Evolutionary conservation across 2,329 filamentous ascomycete species (phyloP).

Genomic region (Trichoderma harzianum): DNA sequence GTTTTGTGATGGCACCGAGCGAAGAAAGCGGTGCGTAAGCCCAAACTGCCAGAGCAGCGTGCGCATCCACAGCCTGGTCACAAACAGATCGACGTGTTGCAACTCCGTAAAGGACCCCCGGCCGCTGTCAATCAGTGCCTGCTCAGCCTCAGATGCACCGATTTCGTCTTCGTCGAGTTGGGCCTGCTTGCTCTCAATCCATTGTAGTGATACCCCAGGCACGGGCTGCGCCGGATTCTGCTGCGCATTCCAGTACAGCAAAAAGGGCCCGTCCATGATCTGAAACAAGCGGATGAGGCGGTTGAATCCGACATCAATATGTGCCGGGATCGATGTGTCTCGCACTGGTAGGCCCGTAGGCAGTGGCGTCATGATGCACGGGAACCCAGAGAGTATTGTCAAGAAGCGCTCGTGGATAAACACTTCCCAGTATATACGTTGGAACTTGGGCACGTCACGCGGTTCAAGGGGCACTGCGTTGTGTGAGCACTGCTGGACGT

Average conservation of each 20-base stretch:
- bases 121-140: constrained; percentile 26
- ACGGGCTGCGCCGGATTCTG: constrained; percentile 24
- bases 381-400: constrained; percentile 48
- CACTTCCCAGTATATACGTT: constrained; percentile 26
- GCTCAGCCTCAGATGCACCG: constrained; percentile 29
- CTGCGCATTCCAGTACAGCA: constrained; percentile 36
- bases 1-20: constrained; percentile 31
- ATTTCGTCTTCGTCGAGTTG: constrained; percentile 39
- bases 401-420: constrained; percentile 42
- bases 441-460: constrained; percentile 22
- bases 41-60: constrained; percentile 42
- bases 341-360: constrained; percentile 29
- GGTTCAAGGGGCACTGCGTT: constrained; percentile 20
- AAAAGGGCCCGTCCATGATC: constrained; percentile 38
- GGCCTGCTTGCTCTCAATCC: constrained; percentile 41
- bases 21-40: constrained; percentile 38
- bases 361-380: constrained; percentile 35
- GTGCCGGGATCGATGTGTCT: constrained; percentile 34
- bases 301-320: constrained; percentile 38
- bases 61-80: constrained; percentile 41
- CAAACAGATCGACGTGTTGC: constrained; percentile 40
- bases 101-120: constrained; percentile 34
- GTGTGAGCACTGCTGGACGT: constrained; percentile 39
- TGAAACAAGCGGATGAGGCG: constrained; percentile 37
- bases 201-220: constrained; percentile 33